Base-by-base conservation (phyloP, 1,139 yeast species). In the Candida tetrigidarum region DNA sequence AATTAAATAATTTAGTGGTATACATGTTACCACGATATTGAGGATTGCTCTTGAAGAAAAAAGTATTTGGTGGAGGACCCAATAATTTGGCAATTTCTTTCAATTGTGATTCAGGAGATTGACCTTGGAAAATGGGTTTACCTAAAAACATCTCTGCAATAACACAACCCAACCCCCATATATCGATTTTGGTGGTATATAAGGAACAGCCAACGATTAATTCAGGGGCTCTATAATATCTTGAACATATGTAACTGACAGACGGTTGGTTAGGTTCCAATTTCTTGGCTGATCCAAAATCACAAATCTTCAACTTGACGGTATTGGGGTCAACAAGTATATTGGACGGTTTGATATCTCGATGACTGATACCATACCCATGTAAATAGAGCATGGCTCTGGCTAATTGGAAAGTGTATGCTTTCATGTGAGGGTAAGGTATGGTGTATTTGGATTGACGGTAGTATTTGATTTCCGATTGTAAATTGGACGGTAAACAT, bases 101-200 rank as follows among this genome's bases (percentile, higher is more conserved):
- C 54, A 86, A 71, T 63, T 86, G 96, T 43, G 84, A 66, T 59
- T 84, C 78, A 11, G 92, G 89, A 43, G 84, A 83, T 56, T 81
- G 84, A 43, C 95, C 95, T 67, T 86, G 93, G 67, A 87, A 87
- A 18, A 87, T 84, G 3, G 93, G 90, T 60, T 82, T 84, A 26
- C 93, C 92, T 57, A 86, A 73, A 52, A 85, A 77, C 92, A 87
- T 86, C 63, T 87, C 95, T 15, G 93, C 93, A 52, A 86, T 71
- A 8, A 86, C 93, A 72, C 96, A 87, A 1, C 96, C 96, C 45
- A 86, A 71, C 1, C 93, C 93, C 96, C 96, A 87, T 48, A 86
- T 81, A 62, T 87, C 96, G 48, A 87, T 86, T 58, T 85, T 86
- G 6, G 93, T 85, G 2, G 91, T 78, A 59, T 87, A 87, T 42